Evolutionary conservation across 345 rosid species (phyloP).

Genomic region (Populus alba): DNA sequence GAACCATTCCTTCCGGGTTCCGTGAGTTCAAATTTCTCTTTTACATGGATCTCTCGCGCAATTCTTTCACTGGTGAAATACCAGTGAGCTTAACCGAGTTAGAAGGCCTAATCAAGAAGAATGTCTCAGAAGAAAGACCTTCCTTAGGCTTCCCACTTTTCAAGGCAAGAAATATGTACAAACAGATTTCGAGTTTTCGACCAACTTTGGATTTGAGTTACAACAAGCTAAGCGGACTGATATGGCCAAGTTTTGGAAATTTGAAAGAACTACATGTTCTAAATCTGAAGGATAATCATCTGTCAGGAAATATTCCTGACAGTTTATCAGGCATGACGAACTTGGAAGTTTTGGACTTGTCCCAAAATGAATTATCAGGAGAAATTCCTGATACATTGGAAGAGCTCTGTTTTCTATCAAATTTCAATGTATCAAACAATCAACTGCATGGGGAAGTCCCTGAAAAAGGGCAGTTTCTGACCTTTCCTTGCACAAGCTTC

Average conservation of each 20-base stretch:
- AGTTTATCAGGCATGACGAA: conserved; percentile 18
- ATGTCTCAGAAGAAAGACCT: neutral
- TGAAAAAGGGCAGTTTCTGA: too few species aligned
- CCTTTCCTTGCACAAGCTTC: too few species aligned
- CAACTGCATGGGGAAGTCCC: too few species aligned
- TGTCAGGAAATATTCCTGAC: conserved; percentile 21
- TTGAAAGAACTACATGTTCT: conserved; percentile 23
- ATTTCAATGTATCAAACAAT: too few species aligned
- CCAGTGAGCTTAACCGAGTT: conserved; percentile 25
- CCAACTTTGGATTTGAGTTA: conserved; percentile 22
- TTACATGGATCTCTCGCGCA: conserved; percentile 31
- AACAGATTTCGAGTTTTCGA: conserved; percentile 7
- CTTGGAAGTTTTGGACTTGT: conserved; percentile 24
- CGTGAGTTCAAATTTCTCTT: conserved; percentile 19
- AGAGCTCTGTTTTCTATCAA: too few species aligned
- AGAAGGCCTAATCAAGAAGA: neutral
- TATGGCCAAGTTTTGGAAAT: conserved; percentile 25
- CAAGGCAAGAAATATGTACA: conserved; percentile 7
- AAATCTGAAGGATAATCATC: neutral
- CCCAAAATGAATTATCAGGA: neutral
- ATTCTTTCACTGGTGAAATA: conserved; percentile 36
- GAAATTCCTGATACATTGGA: too few species aligned
- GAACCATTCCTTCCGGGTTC: conserved; percentile 15
- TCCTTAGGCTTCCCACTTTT: neutral
- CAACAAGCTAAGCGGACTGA: conserved; percentile 22